These are phyloP conservation scores for Perilla frutescens DNA, from an alignment of 257 asterid genomes.

Conservation along the genomic window DNA sequence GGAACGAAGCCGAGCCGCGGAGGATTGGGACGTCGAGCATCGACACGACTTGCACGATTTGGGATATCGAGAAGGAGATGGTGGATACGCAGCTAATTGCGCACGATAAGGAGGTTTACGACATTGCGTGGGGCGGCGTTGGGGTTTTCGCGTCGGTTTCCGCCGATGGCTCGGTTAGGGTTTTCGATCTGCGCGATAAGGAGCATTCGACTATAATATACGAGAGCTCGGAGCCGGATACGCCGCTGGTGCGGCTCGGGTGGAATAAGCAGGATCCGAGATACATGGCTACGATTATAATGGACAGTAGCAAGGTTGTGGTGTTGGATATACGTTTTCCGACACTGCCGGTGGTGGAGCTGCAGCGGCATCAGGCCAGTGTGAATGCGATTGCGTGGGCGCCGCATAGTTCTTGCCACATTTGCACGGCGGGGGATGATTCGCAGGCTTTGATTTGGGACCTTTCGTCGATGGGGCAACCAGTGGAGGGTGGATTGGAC, in stretches of 20 bases:
- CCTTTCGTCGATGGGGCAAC: conserved; percentile 92
- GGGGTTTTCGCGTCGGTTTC: conserved; percentile 97
- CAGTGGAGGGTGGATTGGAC: conserved; percentile 92
- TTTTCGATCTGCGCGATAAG: conserved; percentile 93
- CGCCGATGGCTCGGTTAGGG: conserved; percentile 97
- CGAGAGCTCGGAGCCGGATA: conserved; percentile 94
- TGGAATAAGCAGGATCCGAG: conserved; percentile 99
- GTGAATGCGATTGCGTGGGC: conserved; percentile 99
- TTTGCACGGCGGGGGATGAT: conserved; percentile 97
- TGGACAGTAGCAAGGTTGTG: conserved; percentile 93
- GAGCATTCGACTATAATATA: conserved; percentile 95
- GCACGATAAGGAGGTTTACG: conserved; percentile 98
- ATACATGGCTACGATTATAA: conserved; percentile 96
- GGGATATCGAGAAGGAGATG: conserved; percentile 95
- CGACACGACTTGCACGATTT: conserved; percentile 92
- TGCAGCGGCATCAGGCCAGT: conserved; percentile 97
- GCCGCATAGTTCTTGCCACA: conserved; percentile 97
- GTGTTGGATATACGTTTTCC: conserved; percentile 93
- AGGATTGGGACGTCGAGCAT: conserved; percentile 94
- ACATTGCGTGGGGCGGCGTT: conserved; percentile 98
- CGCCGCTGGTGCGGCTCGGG: conserved; percentile 90
- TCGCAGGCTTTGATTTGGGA: conserved; percentile 99
- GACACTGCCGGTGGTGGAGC: conserved; percentile 88
- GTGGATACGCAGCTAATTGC: conserved; percentile 97
- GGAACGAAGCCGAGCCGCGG: conserved; percentile 98